phyloP scores from a whole-genome alignment of 129 eudicot species.

The Logfia minima region DNA sequence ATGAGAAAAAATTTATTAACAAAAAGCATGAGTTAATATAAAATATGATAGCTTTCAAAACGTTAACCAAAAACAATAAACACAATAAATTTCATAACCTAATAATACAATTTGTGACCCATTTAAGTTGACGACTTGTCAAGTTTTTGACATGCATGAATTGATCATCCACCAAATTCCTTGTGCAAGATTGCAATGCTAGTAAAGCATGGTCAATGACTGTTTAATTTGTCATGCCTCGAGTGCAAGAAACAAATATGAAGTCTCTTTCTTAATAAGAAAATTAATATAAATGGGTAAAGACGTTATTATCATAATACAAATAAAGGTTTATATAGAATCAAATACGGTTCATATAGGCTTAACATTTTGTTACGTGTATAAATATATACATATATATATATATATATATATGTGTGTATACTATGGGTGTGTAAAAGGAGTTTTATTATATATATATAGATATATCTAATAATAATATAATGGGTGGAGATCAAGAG shows the following conservation, averaged over 20 bases:
- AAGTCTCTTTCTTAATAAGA: constrained; percentile 7
- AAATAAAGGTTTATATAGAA: neutral
- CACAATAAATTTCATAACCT: constrained; percentile 2
- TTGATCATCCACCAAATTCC: constrained; percentile 22
- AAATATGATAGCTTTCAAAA: neutral
- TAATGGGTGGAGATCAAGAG: no score
- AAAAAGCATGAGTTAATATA: no score
- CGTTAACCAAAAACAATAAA: neutral
- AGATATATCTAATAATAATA: no score
- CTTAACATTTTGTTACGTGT: no score
- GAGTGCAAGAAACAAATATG: constrained; percentile 17
- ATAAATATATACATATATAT: no score
- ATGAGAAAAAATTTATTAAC: no score
- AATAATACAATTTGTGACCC: constrained; percentile 24
- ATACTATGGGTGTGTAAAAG: no score
- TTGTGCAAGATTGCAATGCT: neutral
- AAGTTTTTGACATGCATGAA: neutral
- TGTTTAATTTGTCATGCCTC: neutral
- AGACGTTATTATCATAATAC: neutral
- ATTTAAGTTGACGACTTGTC: constrained; percentile 12
- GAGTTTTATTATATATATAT: no score
- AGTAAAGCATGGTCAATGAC: constrained; percentile 13
- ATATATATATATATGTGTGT: no score
- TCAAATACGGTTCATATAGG: neutral
- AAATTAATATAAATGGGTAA: neutral